Evolutionary conservation across 306 rosid species (phyloP).

Genomic region (Prinsepia uniflora): DNA sequence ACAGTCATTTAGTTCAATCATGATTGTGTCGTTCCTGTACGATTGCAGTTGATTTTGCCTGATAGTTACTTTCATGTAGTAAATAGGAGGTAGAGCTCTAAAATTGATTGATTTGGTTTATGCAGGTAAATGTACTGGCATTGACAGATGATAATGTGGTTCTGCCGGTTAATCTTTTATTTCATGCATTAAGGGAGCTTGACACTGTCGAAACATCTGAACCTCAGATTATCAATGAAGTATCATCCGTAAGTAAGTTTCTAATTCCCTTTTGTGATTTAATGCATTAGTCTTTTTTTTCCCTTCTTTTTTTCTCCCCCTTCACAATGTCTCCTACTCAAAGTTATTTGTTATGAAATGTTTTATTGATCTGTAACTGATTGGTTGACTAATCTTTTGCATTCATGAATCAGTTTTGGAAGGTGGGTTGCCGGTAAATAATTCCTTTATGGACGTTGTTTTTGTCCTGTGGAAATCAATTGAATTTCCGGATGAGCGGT

Average conservation of each 20-base stretch:
- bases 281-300: not conserved
- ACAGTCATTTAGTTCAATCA: not conserved
- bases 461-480: constrained; percentile 45
- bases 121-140: constrained; percentile 57
- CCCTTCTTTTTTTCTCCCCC: too few species aligned
- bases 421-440: constrained; percentile 65
- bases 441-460: constrained; percentile 59
- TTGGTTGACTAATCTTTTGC: not conserved
- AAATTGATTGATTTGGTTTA: not conserved
- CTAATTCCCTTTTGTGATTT: not conserved
- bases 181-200: constrained; percentile 40
- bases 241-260: constrained; percentile 47
- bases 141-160: constrained; percentile 51
- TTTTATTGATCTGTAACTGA: not conserved
- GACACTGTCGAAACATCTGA: constrained; percentile 31
- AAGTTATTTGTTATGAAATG: not conserved
- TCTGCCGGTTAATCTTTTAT: constrained; percentile 44
- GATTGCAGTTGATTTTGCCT: not conserved
- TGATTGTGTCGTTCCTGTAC: not conserved
- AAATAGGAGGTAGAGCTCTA: not conserved
- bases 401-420: not conserved
- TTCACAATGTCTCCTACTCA: not conserved
- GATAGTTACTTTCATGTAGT: too few species aligned
- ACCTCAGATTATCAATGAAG: constrained; percentile 57
- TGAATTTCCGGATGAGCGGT: constrained; percentile 50